Evolutionary conservation across 768 basidiomycete genomes (phyloP), one percentile per base, ranked within the genome.

Genomic region (Agrocybe praecox): DNA sequence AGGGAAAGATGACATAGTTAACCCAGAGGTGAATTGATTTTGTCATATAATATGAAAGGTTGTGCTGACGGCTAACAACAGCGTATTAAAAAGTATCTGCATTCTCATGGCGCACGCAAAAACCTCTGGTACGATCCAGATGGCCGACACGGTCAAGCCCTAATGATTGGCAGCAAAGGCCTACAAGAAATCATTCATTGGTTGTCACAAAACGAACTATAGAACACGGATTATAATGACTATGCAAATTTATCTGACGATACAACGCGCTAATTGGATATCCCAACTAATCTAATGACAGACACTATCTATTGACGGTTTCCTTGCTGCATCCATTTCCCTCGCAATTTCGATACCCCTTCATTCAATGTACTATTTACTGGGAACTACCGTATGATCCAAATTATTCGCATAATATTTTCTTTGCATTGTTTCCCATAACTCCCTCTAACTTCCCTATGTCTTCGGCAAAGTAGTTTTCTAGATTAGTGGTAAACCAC

Each of bases 1-100:
- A n/a, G 92, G 89, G 1, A 80, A 85, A 58, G 95, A 97, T 62
- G 79, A 79, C 19, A 92, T 98, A 63, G 72, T 96, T 52, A 82
- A 89, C 64, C 81, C 92, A 15, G 75, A 82, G 65, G 92, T 92
- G n/a, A 51, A 42, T 78, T 63, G 7, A 23, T 22, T 53, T 22
- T 26, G 18, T 12, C 11, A 22, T 11, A 19, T 47, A 34, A 61
- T 34, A 22, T 3, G 50, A 53, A 24, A n/a, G 34, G 32, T 21
- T 22, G n/a, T 45, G 11, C 29, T n/a, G n/a, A 40, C 26, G 36
- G 23, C n/a, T 55, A 32, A 36, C 44, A 40, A 32, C 19, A 90
- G 87, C 86, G 92, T 10, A 83, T 94, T 19, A 83, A 80, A 61
- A 80, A 77, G 45, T 96, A 95, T 69, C 80, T 96, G 17, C 75